Base-by-base conservation (phyloP, 139 green algal species). In the Chlorella ohadii region DNA sequence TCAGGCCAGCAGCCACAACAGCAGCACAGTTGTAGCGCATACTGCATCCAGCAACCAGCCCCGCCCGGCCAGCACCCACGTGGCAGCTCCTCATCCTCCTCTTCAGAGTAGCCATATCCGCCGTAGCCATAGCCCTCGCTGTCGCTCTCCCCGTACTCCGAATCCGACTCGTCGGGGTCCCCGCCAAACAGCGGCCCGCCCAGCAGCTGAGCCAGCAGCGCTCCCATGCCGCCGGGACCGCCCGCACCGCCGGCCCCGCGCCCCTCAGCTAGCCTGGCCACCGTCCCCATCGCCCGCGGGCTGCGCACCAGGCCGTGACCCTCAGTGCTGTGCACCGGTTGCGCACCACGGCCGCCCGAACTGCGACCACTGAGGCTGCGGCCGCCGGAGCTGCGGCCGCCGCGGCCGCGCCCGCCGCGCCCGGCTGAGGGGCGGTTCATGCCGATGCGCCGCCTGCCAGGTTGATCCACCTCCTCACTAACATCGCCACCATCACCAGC, bases 31-130 rank as follows among this genome's bases (percentile, higher is more conserved):
- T 2, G 7, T 4, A 33, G 20, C 17, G 63, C 64, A 12, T 20
- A 51, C 27, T 38, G 33, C 33, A n/a, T n/a, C n/a, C n/a, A n/a
- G n/a, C n/a, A n/a, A n/a, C n/a, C n/a, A n/a, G n/a, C 66, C n/a
- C 36, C 20, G 41, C 41, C 22, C 16, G 39, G 31, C 1, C 67
- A 73, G 67, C 67, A 51, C 67, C 39, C 72, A 65, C 72, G 47
- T 79, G 72, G 72, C 71, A 13, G 38, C 13, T 57, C 71, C 72
- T 36, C 72, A 27, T 64, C 72, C 70, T 56, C 39, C 70, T 77
- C 70, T 5, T 78, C 71, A 6, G 67, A 74, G 4, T 36, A 27
- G 4, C n/a, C 31, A 15, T 65, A 55, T 12, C 64, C 72, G 31
- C 20, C 31, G 47, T 34, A 44, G 47, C 72, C 41, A 47, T 57